Evolutionary conservation across 179 eudicot genomes (phyloP), one percentile per base, ranked within the genome.

Genomic region (Sideroxylon spinosum): DNA sequence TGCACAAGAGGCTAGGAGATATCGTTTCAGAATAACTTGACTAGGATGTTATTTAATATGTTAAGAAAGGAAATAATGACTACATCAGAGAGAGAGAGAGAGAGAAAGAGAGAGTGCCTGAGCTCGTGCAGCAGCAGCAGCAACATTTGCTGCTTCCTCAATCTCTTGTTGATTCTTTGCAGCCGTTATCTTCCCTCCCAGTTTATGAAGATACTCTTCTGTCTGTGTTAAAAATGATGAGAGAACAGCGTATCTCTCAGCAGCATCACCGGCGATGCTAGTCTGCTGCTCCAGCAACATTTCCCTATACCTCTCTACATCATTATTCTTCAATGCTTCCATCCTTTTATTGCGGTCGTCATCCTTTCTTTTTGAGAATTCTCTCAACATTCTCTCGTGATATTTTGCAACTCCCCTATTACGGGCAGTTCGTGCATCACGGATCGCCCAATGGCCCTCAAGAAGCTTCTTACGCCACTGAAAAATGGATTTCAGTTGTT

Each of bases 261-360:
- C 96, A 83, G 97, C 97, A 86, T 93, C 99, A 82, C 98, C 98
- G 1, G 96, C 86, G 2, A 94, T 85, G 87, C 85, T 93, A 68
- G 91, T 92, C 83, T 95, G 99, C 87, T 94, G 98, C 89, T 95
- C 99, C 78, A 95, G 84, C 78, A 95, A 89, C 97, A 95, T 95
- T 86, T 95, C 97, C 80, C 97, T 82, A 74, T 95, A 95, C 82
- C 97, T 92, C 78, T 92, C 98, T 44, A 95, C 95, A 85, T 95
- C 99, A 79, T 95, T 95, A 82, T 95, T 95, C 85, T 95, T 95
- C 88, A 95, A 86, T 26, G 99, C 99, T 84, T 95, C 99, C 99
- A 95, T 91, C 82, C 98, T 91, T 86, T 87, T 90, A 79, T 88
- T 91, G 48, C 97, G 88, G 77, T 88, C 94, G 73, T 95, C 98